These are phyloP conservation scores for Haplosporangium sp. DNA, from an alignment of 371 early-diverging fungal species.

Conservation along the genomic window DNA sequence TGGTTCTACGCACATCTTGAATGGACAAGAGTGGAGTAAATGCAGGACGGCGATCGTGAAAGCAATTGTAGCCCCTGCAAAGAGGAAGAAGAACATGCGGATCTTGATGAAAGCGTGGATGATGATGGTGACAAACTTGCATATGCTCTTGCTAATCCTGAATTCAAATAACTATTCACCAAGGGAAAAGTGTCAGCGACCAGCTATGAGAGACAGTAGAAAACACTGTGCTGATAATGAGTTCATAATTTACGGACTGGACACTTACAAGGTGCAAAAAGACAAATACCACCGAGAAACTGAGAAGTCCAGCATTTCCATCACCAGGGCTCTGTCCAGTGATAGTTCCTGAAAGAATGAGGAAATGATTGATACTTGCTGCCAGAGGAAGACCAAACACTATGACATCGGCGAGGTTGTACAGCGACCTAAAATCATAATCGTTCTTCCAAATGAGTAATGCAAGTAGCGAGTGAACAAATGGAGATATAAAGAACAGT, in stretches of 20 bases:
- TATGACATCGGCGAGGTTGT: too few relatives aligned
- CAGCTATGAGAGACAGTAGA: too few relatives aligned
- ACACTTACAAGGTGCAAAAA: background rate
- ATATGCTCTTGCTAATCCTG: conserved; percentile 4
- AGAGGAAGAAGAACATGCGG: conserved; percentile 18
- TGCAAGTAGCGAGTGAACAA: background rate
- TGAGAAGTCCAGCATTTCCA: too few relatives aligned
- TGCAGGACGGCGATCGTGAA: background rate
- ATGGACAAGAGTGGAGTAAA: background rate
- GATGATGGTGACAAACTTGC: conserved; percentile 20
- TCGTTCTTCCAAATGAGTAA: background rate
- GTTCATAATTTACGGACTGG: background rate
- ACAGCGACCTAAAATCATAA: too few relatives aligned
- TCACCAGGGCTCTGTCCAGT: too few relatives aligned
- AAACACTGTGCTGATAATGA: background rate
- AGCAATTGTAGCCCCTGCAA: background rate
- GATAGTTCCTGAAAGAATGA: too few relatives aligned
- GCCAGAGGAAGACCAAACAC: too few relatives aligned
- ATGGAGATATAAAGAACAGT: too few relatives aligned
- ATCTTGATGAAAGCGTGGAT: conserved; percentile 6
- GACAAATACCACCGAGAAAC: too few relatives aligned
- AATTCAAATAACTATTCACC: conserved; percentile 6
- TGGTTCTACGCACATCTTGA: background rate
- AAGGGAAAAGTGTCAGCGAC: background rate
- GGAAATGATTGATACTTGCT: too few relatives aligned